Conservation (phyloP, 2,329 filamentous ascomycete species). For the Fusarium mexicanum region DNA sequence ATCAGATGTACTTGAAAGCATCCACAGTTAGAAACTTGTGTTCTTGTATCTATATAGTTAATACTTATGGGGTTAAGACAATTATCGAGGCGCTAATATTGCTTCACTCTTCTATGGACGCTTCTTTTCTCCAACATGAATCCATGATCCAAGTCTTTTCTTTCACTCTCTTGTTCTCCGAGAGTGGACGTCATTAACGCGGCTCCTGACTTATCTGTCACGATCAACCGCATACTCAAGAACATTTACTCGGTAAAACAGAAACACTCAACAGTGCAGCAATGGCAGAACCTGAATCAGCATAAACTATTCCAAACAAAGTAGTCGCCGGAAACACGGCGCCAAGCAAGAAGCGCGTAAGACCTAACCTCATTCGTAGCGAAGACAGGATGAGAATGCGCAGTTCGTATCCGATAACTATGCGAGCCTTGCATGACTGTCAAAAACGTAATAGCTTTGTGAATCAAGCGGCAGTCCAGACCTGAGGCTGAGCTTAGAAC, state of each 20-base stretch:
- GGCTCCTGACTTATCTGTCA: neutral
- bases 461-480: no score
- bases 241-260: neutral
- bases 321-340: neutral
- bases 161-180: no score
- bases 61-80: neutral
- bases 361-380: neutral
- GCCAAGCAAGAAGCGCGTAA: neutral
- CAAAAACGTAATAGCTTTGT: neutral
- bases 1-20: neutral
- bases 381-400: neutral
- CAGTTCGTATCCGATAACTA: neutral
- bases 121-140: no score
- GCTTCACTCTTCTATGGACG: neutral
- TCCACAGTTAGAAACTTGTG: neutral
- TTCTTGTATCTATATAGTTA: conserved; percentile 3
- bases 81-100: neutral
- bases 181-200: neutral
- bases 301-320: neutral
- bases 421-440: neutral
- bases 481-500: neutral
- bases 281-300: neutral
- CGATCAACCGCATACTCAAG: no score
- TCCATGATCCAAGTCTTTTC: no score
- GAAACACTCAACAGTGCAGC: no score